Conservation (phyloP, 2,329 filamentous ascomycete genomes). For the Fusarium goolgardi region DNA sequence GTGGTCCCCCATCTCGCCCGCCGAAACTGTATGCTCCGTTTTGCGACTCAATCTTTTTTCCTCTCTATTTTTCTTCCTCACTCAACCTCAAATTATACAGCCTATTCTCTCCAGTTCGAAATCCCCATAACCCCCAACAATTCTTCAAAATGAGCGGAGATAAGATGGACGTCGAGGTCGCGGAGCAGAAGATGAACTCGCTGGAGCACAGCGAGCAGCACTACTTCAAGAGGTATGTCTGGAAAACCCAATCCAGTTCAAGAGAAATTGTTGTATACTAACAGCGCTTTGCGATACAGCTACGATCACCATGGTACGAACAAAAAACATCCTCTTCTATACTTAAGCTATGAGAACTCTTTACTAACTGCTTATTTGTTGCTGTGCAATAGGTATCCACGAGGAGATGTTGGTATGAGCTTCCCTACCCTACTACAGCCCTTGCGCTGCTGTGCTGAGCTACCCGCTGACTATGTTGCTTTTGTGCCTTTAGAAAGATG, state of each 20-base stretch:
- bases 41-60: conserved; percentile 34
- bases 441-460: conserved; percentile 24
- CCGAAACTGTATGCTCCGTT: conserved; percentile 25
- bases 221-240: conserved; percentile 92
- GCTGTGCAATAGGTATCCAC: conserved; percentile 78
- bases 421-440: conserved; percentile 29
- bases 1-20: conserved; percentile 33
- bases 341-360: conserved; percentile 9
- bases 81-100: conserved; percentile 6
- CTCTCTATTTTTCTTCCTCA: conserved; percentile 12
- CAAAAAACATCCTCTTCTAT: conserved; percentile 47
- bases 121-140: neutral
- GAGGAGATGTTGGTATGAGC: conserved; percentile 94
- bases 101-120: conserved; percentile 2
- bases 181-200: conserved; percentile 72
- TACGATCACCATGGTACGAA: conserved; percentile 94
- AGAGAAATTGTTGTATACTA: conserved; percentile 48
- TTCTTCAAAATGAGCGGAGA: conserved; percentile 59
- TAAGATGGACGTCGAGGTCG: conserved; percentile 69
- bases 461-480: conserved; percentile 36
- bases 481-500: conserved; percentile 80
- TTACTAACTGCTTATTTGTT: conserved; percentile 45
- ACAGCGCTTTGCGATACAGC: conserved; percentile 62
- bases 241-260: neutral
- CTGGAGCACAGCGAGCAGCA: conserved; percentile 97